Conservation (phyloP, 176 grass and related monocot genomes). For the Oryza meyeriana region DNA sequence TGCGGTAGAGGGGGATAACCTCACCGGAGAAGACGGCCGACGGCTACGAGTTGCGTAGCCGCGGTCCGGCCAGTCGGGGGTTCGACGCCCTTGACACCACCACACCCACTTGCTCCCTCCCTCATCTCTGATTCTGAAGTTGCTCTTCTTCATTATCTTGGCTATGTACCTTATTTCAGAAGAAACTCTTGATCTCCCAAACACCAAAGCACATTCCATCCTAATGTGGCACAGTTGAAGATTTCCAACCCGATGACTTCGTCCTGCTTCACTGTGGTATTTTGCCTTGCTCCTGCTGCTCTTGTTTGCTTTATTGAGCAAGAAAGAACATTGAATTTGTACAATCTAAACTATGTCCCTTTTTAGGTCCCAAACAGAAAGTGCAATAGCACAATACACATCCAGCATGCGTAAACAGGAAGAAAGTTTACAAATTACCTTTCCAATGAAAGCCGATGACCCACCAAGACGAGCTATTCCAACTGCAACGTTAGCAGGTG, state of each 20-base stretch:
- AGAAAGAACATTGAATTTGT: not conserved
- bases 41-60: too few species aligned
- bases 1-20: too few species aligned
- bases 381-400: not conserved
- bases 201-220: not conserved
- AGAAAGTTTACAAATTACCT: slow-evolving; percentile 46
- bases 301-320: not conserved
- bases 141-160: not conserved
- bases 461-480: slow-evolving; percentile 93
- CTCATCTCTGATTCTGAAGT: not conserved
- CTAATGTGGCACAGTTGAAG: not conserved
- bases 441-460: slow-evolving; percentile 89
- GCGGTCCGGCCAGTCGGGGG: too few species aligned
- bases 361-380: not conserved
- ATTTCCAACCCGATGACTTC: not conserved
- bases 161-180: not conserved
- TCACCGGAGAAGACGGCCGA: too few species aligned
- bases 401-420: not conserved
- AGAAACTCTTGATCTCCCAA: not conserved
- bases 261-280: not conserved
- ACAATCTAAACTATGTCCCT: not conserved
- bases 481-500: slow-evolving; percentile 94
- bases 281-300: not conserved
- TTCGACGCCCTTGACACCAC: too few species aligned
- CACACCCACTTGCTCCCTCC: not conserved